A percentile compares a stretch with the other conserved stretches of the same genome.
These are phyloP conservation scores for Pontederia crassipes DNA, from an alignment of 176 grass and related monocot genomes.

Conservation along the genomic window DNA sequence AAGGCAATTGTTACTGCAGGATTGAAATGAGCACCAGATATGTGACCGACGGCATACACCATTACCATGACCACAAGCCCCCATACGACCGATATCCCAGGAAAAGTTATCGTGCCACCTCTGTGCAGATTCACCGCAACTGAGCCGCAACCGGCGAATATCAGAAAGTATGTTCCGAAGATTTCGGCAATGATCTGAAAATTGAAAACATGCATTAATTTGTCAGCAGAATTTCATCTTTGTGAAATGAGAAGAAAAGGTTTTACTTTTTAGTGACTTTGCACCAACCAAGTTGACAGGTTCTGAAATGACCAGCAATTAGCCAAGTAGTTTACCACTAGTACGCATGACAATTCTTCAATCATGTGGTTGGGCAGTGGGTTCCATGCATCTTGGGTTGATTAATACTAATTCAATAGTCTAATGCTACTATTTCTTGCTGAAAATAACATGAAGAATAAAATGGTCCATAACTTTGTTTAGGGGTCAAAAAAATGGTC, in stretches of 20 bases:
- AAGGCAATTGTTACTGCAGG: slow-evolving; percentile 83
- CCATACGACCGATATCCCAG: slow-evolving; percentile 72
- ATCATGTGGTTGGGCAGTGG: too few relatives aligned
- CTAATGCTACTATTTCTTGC: neutral
- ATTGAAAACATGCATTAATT: too few relatives aligned
- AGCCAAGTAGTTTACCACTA: too few relatives aligned
- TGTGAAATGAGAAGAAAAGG: too few relatives aligned
- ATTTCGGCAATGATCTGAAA: slow-evolving; percentile 53
- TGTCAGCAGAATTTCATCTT: too few relatives aligned
- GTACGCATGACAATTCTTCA: too few relatives aligned
- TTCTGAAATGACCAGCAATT: too few relatives aligned
- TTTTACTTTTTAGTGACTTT: too few relatives aligned
- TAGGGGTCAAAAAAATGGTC: too few relatives aligned
- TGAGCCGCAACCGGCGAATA: slow-evolving; percentile 65
- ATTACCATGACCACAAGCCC: slow-evolving; percentile 77
- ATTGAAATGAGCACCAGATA: slow-evolving; percentile 81
- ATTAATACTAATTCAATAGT: neutral
- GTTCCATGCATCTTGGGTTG: neutral
- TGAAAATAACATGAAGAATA: too few relatives aligned
- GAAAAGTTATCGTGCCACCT: slow-evolving; percentile 50
- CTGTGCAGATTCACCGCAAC: slow-evolving; percentile 66
- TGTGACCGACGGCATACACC: slow-evolving; percentile 73
- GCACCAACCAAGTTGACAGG: too few relatives aligned
- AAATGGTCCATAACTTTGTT: too few relatives aligned
- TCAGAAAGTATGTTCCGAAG: slow-evolving; percentile 75